Evolutionary conservation across 768 basidiomycete genomes (phyloP).

Genomic region (Termitomyces sp.): DNA sequence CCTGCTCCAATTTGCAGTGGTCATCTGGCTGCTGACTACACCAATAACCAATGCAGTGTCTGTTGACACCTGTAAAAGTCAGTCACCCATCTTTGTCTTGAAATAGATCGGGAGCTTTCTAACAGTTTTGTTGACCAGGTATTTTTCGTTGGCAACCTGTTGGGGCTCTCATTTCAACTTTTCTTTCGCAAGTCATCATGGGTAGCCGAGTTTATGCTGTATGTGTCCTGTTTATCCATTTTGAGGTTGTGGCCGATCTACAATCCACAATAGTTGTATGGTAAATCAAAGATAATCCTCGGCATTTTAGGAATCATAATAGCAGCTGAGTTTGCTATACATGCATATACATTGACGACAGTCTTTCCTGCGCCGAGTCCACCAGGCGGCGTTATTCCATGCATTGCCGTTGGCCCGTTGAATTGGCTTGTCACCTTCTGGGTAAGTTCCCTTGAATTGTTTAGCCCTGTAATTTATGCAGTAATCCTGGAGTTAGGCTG

Average conservation of each 20-base stretch:
- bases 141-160: slow-evolving; percentile 20
- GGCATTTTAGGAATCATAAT: slow-evolving; percentile 11
- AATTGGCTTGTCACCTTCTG: slow-evolving; percentile 20
- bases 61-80: slow-evolving; percentile 13
- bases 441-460: slow-evolving; percentile 8
- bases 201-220: slow-evolving; percentile 20
- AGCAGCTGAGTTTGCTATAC: slow-evolving; percentile 10
- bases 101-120: background rate
- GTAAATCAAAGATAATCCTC: slow-evolving; percentile 9
- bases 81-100: background rate
- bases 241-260: background rate
- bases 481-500: no score
- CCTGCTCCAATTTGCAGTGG: slow-evolving; percentile 15
- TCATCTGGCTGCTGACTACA: slow-evolving; percentile 10
- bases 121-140: background rate
- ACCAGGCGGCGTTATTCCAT: slow-evolving; percentile 12
- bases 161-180: slow-evolving; percentile 18
- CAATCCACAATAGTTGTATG: slow-evolving; percentile 12
- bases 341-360: slow-evolving; percentile 14
- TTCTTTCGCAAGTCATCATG: slow-evolving; percentile 19
- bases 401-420: slow-evolving; percentile 16
- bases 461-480: no score
- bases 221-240: background rate
- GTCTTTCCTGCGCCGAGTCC: slow-evolving; percentile 11
- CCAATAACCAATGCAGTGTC: slow-evolving; percentile 12